phyloP scores from a whole-genome alignment of 2,329 filamentous ascomycete genomes.

The Aspergillus neoniger region DNA sequence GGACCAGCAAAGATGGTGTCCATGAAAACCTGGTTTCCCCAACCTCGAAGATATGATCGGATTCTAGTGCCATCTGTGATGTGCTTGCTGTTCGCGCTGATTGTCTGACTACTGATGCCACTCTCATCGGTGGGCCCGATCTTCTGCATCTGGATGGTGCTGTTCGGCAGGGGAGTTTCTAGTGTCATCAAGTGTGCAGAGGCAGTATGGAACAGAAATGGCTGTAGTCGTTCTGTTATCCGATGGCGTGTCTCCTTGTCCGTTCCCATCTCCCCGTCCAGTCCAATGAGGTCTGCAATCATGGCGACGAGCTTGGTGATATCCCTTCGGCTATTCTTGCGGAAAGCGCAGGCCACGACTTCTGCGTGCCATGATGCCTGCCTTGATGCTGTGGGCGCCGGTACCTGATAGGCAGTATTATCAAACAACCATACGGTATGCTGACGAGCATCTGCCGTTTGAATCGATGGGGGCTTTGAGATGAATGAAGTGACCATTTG shows the following conservation, averaged over 20 bases:
- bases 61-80: conserved; percentile 53
- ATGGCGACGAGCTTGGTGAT: conserved; percentile 69
- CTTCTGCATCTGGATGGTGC: conserved; percentile 46
- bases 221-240: conserved; percentile 58
- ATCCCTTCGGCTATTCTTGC: conserved; percentile 67
- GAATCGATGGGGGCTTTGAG: conserved; percentile 54
- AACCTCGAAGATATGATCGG: conserved; percentile 33
- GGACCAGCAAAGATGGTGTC: conserved; percentile 73
- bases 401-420: conserved; percentile 73
- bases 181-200: conserved; percentile 70
- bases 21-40: conserved; percentile 55
- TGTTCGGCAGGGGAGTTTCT: conserved; percentile 57
- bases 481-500: conserved; percentile 36
- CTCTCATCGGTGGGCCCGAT: conserved; percentile 71
- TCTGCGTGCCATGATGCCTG: conserved; percentile 71
- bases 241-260: conserved; percentile 61
- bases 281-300: conserved; percentile 68
- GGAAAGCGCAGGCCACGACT: conserved; percentile 80
- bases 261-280: conserved; percentile 58
- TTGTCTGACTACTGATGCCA: conserved; percentile 68
- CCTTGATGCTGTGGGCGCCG: conserved; percentile 35
- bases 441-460: conserved; percentile 59
- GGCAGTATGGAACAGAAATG: conserved; percentile 76
- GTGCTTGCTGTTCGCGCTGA: conserved; percentile 53
- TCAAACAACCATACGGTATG: conserved; percentile 88